Evolutionary conservation across 352 stramenopile genomes (phyloP).

Genomic region (Globisporangium orthogonon): DNA sequence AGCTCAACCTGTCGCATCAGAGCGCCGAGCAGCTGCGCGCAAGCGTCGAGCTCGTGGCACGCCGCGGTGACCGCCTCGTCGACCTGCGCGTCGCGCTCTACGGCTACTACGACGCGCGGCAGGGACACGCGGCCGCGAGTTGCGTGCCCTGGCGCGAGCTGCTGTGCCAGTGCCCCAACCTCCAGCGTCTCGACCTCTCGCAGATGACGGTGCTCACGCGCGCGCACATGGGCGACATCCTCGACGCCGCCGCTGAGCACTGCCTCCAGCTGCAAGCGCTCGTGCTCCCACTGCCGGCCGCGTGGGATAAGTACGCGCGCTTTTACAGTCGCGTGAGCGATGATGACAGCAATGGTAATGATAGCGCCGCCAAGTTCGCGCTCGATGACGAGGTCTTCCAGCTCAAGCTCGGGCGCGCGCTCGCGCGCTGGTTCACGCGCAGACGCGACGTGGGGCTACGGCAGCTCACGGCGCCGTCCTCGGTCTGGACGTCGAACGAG

Average conservation of each 20-base stretch:
- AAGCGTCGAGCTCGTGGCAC: conserved; percentile 12
- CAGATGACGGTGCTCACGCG: conserved; percentile 44
- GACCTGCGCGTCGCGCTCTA: conserved; percentile 46
- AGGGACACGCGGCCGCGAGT: conserved; percentile 20
- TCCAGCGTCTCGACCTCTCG: conserved; percentile 41
- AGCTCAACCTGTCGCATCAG: conserved; percentile 48
- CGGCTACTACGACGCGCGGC: conserved; percentile 26
- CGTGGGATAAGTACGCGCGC: conserved; percentile 31
- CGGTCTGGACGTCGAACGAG: conserved; percentile 28
- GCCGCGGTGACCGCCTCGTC: conserved; percentile 17
- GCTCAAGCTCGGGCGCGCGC: conserved; percentile 19
- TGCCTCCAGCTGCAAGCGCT: conserved; percentile 43
- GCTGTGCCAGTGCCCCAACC: conserved; percentile 29
- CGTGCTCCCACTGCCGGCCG: conserved; percentile 31
- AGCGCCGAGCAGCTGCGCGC: conserved; percentile 18
- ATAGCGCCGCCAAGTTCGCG: background rate
- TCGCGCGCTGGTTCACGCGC: conserved; percentile 36
- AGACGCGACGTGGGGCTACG: conserved; percentile 21
- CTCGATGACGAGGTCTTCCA: conserved; percentile 25
- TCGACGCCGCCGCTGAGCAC: conserved; percentile 27
- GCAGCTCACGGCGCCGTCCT: conserved; percentile 37
- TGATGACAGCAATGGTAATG: background rate
- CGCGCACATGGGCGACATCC: conserved; percentile 22
- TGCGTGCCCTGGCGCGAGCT: conserved; percentile 19
- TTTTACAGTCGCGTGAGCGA: conserved; percentile 11